Evolutionary conservation across 805 yeast species (phyloP).

Genomic region (Ogataea henricii): DNA sequence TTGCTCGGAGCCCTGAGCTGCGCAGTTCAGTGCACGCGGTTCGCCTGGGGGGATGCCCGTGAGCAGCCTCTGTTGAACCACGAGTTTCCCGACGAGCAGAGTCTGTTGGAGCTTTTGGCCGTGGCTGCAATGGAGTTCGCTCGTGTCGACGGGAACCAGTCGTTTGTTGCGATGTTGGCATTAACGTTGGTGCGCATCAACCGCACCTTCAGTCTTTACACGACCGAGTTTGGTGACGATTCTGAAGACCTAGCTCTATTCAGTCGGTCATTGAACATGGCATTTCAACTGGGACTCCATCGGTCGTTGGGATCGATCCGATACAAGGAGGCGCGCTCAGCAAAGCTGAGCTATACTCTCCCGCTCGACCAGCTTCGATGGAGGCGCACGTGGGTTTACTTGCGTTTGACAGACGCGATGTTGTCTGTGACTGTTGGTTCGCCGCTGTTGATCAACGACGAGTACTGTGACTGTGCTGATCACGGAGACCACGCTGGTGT

Average conservation of each 20-base stretch:
- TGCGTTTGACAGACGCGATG: slow-evolving; percentile 23
- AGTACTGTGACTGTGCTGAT: slow-evolving; percentile 15
- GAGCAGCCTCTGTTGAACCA: slow-evolving; percentile 2
- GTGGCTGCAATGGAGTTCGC: slow-evolving; percentile 13
- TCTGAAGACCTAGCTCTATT: slow-evolving; percentile 17
- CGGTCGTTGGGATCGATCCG: slow-evolving; percentile 15
- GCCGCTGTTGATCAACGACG: slow-evolving; percentile 26
- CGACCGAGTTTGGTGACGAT: slow-evolving; percentile 22
- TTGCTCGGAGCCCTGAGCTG: slow-evolving; percentile 19
- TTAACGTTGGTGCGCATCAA: slow-evolving; percentile 13
- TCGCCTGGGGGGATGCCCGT: neutral
- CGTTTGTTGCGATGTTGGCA: slow-evolving; percentile 18
- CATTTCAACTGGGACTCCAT: slow-evolving; percentile 27
- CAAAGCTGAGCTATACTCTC: neutral
- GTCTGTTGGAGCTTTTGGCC: slow-evolving; percentile 7
- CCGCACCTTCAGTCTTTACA: slow-evolving; percentile 8
- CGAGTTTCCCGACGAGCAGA: slow-evolving; percentile 4
- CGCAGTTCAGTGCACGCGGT: slow-evolving; percentile 7
- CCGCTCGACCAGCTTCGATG: slow-evolving; percentile 9
- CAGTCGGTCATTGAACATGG: slow-evolving; percentile 14
- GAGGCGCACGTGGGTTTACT: slow-evolving; percentile 19
- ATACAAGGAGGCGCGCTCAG: slow-evolving; percentile 1
- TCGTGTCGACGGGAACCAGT: slow-evolving; percentile 18
- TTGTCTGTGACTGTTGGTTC: slow-evolving; percentile 21
- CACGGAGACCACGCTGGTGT: neutral